Conservation (phyloP, 129 eudicot species). For the Lactuca saligna region DNA sequence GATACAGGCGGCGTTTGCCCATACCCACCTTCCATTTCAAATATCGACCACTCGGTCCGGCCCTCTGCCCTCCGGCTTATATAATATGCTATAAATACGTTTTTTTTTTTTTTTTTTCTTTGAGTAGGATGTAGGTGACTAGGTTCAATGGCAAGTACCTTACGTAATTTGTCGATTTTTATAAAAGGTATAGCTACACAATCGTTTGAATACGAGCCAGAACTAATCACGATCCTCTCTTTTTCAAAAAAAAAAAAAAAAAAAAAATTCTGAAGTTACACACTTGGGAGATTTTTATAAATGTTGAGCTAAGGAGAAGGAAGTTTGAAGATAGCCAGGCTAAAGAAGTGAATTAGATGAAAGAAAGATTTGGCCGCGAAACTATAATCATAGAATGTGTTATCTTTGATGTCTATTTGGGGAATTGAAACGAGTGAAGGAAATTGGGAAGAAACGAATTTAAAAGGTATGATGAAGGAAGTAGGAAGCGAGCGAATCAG, state of each 20-base stretch:
- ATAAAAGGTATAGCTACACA: slow-evolving; percentile 31
- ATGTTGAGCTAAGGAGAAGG: slow-evolving; percentile 30
- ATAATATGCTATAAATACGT: neutral
- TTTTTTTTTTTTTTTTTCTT: slow-evolving; percentile 17
- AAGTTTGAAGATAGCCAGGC: slow-evolving; percentile 32
- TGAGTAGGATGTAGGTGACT: neutral
- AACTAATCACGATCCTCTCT: neutral
- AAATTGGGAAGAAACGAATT: neutral
- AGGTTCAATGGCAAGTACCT: slow-evolving; percentile 5
- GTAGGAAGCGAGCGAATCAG: neutral
- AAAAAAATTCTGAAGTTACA: slow-evolving; percentile 25
- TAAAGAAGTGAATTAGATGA: slow-evolving; percentile 22
- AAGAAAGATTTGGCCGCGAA: slow-evolving; percentile 6
- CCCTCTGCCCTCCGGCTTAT: neutral
- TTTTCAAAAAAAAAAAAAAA: neutral
- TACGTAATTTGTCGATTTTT: slow-evolving; percentile 30
- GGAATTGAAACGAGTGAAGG: neutral
- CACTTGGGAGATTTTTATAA: slow-evolving; percentile 28
- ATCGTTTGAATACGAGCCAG: slow-evolving; percentile 18
- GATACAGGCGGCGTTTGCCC: slow-evolving; percentile 41
- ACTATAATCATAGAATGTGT: slow-evolving; percentile 4
- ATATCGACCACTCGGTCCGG: neutral
- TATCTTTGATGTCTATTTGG: neutral
- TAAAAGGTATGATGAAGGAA: slow-evolving; percentile 9
- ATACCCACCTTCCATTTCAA: slow-evolving; percentile 33